phyloP scores from a whole-genome alignment of 2,329 filamentous ascomycete species.

The Neopestalotiopsis sp. region DNA sequence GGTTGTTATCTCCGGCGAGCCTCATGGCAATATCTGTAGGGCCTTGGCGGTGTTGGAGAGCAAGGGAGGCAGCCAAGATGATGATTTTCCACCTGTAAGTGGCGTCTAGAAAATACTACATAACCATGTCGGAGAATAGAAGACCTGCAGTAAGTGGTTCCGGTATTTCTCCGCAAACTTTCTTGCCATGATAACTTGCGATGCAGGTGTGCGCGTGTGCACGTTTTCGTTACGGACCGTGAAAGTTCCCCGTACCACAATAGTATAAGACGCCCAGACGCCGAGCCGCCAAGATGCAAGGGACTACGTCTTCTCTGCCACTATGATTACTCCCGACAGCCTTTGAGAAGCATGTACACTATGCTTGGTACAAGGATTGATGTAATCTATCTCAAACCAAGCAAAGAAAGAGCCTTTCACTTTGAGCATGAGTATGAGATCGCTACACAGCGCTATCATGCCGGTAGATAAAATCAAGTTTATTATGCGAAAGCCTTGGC shows the following conservation, averaged over 20 bases:
- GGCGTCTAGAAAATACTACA: background rate
- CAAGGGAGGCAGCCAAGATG: background rate
- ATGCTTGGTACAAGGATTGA: background rate
- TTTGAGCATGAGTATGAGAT: too few species aligned
- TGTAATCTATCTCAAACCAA: too few species aligned
- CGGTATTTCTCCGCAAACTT: slow-evolving; percentile 4
- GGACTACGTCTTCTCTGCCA: background rate
- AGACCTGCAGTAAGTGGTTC: background rate
- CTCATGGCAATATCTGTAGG: background rate
- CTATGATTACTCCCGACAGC: background rate
- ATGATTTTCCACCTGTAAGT: slow-evolving; percentile 14
- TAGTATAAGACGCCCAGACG: slow-evolving; percentile 11
- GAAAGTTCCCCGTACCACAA: background rate
- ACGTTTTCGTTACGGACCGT: background rate
- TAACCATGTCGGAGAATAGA: too few species aligned
- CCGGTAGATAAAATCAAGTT: too few species aligned
- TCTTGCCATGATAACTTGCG: background rate
- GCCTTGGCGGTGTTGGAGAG: background rate
- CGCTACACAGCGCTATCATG: too few species aligned
- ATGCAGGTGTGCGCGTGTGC: background rate
- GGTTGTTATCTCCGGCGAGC: background rate
- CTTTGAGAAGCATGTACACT: background rate
- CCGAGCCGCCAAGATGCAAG: slow-evolving; percentile 5
- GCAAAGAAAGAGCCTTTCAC: too few species aligned
- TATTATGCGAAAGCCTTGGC: too few species aligned